Percentiles rank a stretch among this genome's conserved stretches.
Conservation (phyloP, 345 rosid species). For the Hypericum androsaemum region DNA sequence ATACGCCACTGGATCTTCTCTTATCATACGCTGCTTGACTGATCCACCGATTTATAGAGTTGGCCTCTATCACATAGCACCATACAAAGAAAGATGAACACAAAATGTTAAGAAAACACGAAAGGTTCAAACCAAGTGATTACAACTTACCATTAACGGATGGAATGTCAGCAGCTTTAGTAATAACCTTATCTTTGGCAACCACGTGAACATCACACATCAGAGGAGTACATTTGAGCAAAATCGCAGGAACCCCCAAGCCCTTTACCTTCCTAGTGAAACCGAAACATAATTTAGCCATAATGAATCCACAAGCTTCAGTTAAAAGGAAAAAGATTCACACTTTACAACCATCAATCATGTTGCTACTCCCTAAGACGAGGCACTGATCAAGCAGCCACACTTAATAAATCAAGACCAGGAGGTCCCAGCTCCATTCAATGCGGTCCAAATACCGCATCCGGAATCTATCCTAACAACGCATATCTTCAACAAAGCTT, state of each 20-base stretch:
- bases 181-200: slow-evolving; percentile 30
- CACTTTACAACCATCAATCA: not conserved
- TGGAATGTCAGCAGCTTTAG: slow-evolving; percentile 33
- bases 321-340: not conserved
- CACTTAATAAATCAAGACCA: too few relatives aligned
- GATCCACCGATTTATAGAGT: slow-evolving; percentile 8
- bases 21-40: slow-evolving; percentile 11
- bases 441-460: too few relatives aligned
- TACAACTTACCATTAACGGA: slow-evolving; percentile 24
- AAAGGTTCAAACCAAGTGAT: slow-evolving; percentile 2
- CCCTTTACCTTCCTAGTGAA: slow-evolving; percentile 42
- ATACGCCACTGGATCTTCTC: slow-evolving; percentile 22
- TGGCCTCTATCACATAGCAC: slow-evolving; percentile 15
- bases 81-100: not conserved
- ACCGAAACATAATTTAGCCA: slow-evolving; percentile 7
- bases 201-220: slow-evolving; percentile 45
- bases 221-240: slow-evolving; percentile 40
- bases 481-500: too few relatives aligned
- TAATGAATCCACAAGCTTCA: not conserved
- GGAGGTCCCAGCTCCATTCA: too few relatives aligned
- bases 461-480: too few relatives aligned
- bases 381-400: too few relatives aligned
- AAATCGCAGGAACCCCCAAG: slow-evolving; percentile 41
- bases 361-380: slow-evolving; percentile 12
- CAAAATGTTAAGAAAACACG: slow-evolving; percentile 9